Base-by-base conservation (phyloP, 306 rosid genomes). In the Sesbania bispinosa region DNA sequence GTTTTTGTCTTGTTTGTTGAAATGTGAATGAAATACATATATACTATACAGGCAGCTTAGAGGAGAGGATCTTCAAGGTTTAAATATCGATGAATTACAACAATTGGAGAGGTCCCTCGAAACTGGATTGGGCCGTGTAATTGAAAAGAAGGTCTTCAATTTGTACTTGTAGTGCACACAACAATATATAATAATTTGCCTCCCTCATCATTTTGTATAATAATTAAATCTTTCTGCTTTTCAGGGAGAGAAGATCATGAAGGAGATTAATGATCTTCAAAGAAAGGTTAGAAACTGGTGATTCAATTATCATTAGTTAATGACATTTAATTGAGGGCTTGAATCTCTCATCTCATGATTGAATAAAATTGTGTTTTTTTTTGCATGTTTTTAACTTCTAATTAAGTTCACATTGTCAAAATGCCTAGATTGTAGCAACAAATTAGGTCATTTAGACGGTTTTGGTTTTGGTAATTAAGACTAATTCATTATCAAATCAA, bases 61-160 rank as follows among this genome's bases (percentile, higher is more conserved):
- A 76, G 99, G 99, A 61, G 99, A 94, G 69, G 99, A 91, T 78
- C 90, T 94, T 36, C 95, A 88, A 55, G 89, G 86, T 24, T 41
- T 94, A 74, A 81, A 68, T 71, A 66, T 91, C 11, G 96, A 88
- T 62, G 88, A 94, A 67, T 82, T 94, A 30, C 96, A 83, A 61
- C 85, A 77, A 61, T 65, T 94, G 39, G 99, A 94, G 83, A 89
- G 75, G 65, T 83, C 91, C 13, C 92, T 94, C 1, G 99, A 94
- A 77, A 62, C 68, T 67, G 99, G 99, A 19, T 73, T 94, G 69
- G 84, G 80, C 23, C 88, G 96, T 26, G 88, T 94, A 5, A 80
- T 89, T 13, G 86, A 83, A 61, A 94, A 81, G 62, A 89, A 90
- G 91, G 99, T 87, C 43, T 66, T 10, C 27, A 4, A 52, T n/a